Evolutionary conservation across 148 eudicot genomes (phyloP).

Genomic region (Arbutus unedo): DNA sequence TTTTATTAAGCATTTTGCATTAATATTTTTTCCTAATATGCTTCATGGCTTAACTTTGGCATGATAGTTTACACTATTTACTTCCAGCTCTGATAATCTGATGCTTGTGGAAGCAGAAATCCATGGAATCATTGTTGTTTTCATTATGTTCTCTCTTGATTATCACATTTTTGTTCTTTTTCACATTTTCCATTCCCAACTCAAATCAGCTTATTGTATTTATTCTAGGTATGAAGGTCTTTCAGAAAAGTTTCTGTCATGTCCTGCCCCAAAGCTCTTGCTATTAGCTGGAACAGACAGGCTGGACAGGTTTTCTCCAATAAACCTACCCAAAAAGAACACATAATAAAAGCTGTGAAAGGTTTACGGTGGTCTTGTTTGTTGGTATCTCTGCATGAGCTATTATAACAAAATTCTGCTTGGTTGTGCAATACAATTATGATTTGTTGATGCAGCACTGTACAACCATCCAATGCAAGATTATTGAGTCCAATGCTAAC

Average conservation of each 20-base stretch:
- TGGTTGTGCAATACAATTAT: background rate
- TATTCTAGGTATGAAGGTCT: slow-evolving; percentile 91
- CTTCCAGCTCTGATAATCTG: background rate
- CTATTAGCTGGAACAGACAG: slow-evolving; percentile 94
- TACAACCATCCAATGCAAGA: background rate
- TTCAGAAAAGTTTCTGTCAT: slow-evolving; percentile 75
- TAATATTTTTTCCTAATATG: too few relatives aligned
- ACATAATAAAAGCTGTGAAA: background rate
- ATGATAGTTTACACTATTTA: background rate
- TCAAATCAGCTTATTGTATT: slow-evolving; percentile 9
- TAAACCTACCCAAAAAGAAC: slow-evolving; percentile 2
- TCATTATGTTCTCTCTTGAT: background rate
- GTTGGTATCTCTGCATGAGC: background rate
- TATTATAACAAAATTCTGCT: background rate
- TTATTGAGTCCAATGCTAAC: background rate
- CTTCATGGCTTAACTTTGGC: background rate
- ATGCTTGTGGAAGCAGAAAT: slow-evolving; percentile 1
- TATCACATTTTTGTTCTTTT: background rate
- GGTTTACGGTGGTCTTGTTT: background rate
- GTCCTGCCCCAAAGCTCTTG: slow-evolving; percentile 78
- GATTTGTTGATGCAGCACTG: background rate
- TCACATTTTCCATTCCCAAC: background rate
- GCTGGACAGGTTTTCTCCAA: slow-evolving; percentile 69
- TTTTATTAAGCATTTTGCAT: background rate
- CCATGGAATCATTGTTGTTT: background rate